phyloP scores from a whole-genome alignment of 139 green algal species.

The Diplosphaera chodatii region DNA sequence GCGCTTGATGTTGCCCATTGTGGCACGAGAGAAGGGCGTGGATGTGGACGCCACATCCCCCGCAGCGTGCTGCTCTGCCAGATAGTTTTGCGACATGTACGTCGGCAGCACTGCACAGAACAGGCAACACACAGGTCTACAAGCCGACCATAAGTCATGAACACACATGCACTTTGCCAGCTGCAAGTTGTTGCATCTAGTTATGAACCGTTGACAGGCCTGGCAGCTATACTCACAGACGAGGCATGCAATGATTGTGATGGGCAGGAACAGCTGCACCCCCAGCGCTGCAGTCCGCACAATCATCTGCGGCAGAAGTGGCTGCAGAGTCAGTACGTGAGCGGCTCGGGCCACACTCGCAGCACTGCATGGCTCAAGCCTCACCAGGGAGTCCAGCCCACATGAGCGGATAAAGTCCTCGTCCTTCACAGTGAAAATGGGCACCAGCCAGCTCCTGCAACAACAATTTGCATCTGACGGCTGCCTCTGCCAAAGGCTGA shows the following conservation, averaged over 20 bases:
- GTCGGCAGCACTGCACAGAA: background rate
- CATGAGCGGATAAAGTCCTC: conserved; percentile 37
- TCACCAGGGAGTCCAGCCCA: conserved; percentile 41
- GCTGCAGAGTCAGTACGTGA: background rate
- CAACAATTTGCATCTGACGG: no score
- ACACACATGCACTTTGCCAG: no score
- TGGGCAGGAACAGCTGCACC: conserved; percentile 35
- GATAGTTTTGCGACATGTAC: background rate
- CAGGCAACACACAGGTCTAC: no score
- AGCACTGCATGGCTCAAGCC: background rate
- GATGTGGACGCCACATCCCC: background rate
- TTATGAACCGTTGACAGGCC: no score
- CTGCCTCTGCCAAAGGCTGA: no score
- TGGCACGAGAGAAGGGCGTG: background rate
- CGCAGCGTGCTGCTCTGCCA: background rate
- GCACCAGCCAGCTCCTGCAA: conserved; percentile 35
- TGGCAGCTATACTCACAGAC: conserved; percentile 15
- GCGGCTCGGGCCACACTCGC: no score
- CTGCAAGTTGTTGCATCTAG: no score
- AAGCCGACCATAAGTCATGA: no score
- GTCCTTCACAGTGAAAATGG: conserved; percentile 37
- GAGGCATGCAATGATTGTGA: conserved; percentile 22
- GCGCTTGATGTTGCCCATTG: background rate
- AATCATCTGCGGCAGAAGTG: conserved; percentile 14
- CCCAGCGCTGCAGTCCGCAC: conserved; percentile 12